Evolutionary conservation across 2,329 filamentous ascomycete species (phyloP).

Genomic region (Mollisiaceae sp.): DNA sequence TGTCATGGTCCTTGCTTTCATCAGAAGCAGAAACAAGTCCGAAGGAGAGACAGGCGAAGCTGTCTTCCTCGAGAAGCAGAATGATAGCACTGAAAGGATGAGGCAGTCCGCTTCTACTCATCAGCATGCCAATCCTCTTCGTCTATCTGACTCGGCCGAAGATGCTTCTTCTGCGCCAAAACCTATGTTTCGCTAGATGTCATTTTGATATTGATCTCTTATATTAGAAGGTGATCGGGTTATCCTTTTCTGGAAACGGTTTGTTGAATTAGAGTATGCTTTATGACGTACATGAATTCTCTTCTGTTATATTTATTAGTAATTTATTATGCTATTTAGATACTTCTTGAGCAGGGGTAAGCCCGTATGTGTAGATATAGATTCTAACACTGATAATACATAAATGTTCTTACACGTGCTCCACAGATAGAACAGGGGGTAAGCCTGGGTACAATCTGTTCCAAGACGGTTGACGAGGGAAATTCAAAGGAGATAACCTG

Average conservation of each 20-base stretch:
- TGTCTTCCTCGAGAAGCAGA: slow-evolving; percentile 4
- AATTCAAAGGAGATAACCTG: background rate
- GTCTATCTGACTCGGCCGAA: background rate
- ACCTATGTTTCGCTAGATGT: background rate
- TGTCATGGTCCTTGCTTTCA: slow-evolving; percentile 35
- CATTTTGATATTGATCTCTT: background rate
- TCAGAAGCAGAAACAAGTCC: slow-evolving; percentile 19
- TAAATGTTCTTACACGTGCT: too few species aligned
- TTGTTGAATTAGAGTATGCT: background rate
- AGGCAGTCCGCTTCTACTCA: background rate
- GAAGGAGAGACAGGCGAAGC: slow-evolving; percentile 20
- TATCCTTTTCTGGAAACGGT: background rate
- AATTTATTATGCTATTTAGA: background rate
- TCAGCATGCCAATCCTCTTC: background rate
- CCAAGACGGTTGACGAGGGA: background rate
- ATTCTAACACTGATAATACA: too few species aligned
- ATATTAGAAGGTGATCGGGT: background rate
- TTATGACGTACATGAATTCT: background rate
- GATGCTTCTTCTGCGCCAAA: background rate
- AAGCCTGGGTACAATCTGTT: too few species aligned
- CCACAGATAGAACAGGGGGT: too few species aligned
- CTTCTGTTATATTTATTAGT: background rate
- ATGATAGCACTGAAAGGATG: slow-evolving; percentile 20
- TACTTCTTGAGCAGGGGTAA: background rate
- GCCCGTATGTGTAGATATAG: background rate